Conservation (phyloP, 75 land plant genomes). For the Gnetum montanum region DNA sequence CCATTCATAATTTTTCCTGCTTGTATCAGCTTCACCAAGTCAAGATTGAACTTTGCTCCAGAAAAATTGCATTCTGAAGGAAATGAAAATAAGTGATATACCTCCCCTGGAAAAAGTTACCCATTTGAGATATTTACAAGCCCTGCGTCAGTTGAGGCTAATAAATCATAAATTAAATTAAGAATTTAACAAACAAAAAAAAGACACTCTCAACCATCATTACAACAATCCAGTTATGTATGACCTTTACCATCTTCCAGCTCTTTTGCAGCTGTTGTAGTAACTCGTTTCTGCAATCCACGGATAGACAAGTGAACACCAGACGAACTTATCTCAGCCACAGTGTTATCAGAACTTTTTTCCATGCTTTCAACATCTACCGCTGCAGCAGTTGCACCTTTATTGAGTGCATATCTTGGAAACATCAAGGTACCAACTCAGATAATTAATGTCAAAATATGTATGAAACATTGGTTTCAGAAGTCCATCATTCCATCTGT, state of each 20-base stretch:
- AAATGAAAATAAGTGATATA: conserved; percentile 75
- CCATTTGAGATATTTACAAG: too few species aligned
- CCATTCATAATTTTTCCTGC: conserved; percentile 20
- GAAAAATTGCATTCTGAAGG: conserved; percentile 99
- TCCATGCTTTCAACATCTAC: conserved; percentile 50
- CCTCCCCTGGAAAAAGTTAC: conserved; percentile 28
- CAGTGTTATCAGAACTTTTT: background rate
- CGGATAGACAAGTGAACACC: conserved; percentile 7
- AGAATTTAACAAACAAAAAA: background rate
- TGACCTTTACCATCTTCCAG: too few species aligned
- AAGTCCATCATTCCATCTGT: background rate
- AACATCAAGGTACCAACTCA: conserved; percentile 12
- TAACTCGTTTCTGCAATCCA: too few species aligned
- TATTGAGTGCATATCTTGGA: conserved; percentile 74
- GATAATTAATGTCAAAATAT: background rate
- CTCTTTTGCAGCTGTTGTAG: too few species aligned
- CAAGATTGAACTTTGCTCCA: conserved; percentile 57
- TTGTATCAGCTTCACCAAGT: conserved; percentile 68
- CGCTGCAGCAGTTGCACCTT: conserved; percentile 66
- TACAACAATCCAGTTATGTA: too few species aligned
- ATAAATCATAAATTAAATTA: background rate
- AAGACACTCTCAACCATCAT: background rate
- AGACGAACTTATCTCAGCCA: background rate
- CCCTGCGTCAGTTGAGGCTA: background rate
- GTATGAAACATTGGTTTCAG: too few species aligned